Percentiles rank a stretch among this genome's conserved stretches.
Conservation (phyloP, 2,329 filamentous ascomycete species). For the Exophiala viscosa region DNA sequence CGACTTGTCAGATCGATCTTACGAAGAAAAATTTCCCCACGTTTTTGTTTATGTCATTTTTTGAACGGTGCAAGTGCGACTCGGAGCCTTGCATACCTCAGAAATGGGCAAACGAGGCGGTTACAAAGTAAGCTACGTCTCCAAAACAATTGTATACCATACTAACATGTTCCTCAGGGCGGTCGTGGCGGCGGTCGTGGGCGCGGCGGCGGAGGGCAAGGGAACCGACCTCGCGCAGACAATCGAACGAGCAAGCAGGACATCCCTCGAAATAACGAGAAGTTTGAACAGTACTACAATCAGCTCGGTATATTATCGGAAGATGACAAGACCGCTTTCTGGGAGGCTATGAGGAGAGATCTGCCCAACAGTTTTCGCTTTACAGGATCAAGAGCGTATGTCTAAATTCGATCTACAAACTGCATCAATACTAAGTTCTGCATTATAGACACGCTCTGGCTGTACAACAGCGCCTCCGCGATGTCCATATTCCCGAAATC, state of each 20-base stretch:
- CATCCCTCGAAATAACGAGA: constrained; percentile 74
- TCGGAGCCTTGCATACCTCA: no score
- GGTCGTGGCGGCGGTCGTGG: constrained; percentile 38
- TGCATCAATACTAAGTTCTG: no score
- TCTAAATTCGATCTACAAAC: constrained; percentile 9
- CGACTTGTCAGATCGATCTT: no score
- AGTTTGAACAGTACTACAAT: constrained; percentile 84
- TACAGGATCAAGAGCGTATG: constrained; percentile 85
- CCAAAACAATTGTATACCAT: background rate
- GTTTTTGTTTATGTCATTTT: background rate
- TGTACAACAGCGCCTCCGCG: constrained; percentile 82
- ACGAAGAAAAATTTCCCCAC: constrained; percentile 1
- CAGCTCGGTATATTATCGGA: constrained; percentile 69
- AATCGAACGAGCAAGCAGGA: constrained; percentile 53
- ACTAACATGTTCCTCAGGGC: constrained; percentile 14
- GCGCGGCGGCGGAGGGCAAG: constrained; percentile 44
- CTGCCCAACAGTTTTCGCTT: constrained; percentile 97
- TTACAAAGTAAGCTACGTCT: background rate
- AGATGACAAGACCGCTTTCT: constrained; percentile 75
- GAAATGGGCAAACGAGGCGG: no score
- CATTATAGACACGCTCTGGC: constrained; percentile 73
- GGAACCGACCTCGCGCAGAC: constrained; percentile 32
- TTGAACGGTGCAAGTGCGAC: no score
- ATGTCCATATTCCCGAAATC: constrained; percentile 87
- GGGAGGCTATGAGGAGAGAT: constrained; percentile 76